Percentiles rank a stretch among this genome's conserved stretches.
phyloP scores from a whole-genome alignment of 73 alveolate genomes.

The Stentor coeruleus region DNA sequence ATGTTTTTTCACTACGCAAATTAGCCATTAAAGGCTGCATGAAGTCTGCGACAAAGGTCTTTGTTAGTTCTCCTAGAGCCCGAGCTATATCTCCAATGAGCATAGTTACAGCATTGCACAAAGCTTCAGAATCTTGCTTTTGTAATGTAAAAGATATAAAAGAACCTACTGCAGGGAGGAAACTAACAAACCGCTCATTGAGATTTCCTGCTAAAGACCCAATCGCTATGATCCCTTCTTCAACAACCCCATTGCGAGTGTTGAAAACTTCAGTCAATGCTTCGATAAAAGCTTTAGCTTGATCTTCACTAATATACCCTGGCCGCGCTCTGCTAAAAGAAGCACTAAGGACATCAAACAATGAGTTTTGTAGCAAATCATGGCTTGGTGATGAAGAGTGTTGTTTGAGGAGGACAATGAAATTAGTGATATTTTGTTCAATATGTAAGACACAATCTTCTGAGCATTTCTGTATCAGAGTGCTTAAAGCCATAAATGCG shows the following conservation, averaged over 20 bases:
- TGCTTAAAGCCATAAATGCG: too few species aligned
- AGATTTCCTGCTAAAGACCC: neutral
- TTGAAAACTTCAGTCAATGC: neutral
- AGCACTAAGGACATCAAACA: neutral
- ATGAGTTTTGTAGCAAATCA: neutral
- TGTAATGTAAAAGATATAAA: neutral
- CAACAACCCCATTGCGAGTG: neutral
- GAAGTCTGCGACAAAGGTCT: too few species aligned
- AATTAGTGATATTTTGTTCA: too few species aligned
- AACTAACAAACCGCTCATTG: neutral
- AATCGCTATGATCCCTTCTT: neutral
- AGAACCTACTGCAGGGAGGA: too few species aligned
- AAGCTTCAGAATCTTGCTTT: neutral
- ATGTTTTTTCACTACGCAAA: too few species aligned
- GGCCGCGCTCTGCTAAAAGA: neutral
- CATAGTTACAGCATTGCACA: slow-evolving; percentile 5
- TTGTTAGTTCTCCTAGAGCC: slow-evolving; percentile 2
- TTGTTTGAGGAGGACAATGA: neutral
- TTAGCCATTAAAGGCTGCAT: too few species aligned
- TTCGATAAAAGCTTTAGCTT: neutral
- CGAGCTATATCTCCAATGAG: slow-evolving; percentile 7
- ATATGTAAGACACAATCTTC: too few species aligned
- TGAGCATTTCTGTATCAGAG: too few species aligned
- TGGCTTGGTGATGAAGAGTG: neutral
- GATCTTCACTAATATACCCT: neutral